Conservation (phyloP, 345 rosid genomes). For the Carallia brachiata region DNA sequence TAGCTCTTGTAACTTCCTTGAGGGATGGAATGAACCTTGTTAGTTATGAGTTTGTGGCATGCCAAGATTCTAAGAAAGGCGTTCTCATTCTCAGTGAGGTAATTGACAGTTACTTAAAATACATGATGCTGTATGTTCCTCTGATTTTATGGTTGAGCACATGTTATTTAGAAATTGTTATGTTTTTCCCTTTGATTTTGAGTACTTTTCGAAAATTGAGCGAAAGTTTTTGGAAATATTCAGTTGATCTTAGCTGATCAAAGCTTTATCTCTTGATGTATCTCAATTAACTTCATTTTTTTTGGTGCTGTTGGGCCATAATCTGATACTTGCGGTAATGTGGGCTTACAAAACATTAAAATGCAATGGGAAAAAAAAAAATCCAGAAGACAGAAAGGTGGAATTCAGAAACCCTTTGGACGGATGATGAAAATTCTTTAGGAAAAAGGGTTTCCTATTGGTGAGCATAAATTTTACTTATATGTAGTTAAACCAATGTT, state of each 20-base stretch:
- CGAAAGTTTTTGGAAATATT: not conserved
- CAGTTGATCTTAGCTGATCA: not conserved
- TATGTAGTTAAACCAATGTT: too few relatives aligned
- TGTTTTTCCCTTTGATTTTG: not conserved
- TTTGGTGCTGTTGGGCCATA: not conserved
- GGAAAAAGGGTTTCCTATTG: too few relatives aligned
- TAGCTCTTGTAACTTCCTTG: constrained; percentile 93
- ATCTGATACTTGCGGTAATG: not conserved
- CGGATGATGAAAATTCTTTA: too few relatives aligned
- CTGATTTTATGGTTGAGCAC: not conserved
- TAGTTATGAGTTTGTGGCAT: constrained; percentile 97
- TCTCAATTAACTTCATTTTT: not conserved
- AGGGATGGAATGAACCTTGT: constrained; percentile 99
- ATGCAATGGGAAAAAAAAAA: not conserved
- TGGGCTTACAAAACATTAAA: not conserved
- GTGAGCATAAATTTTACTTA: too few relatives aligned
- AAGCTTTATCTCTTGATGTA: not conserved
- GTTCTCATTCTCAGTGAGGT: constrained; percentile 99
- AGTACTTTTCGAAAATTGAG: not conserved
- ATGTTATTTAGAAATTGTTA: not conserved
- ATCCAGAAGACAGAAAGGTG: not conserved
- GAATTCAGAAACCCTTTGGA: too few relatives aligned
- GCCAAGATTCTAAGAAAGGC: constrained; percentile 96
- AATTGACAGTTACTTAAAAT: constrained; percentile 25
- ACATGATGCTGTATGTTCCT: not conserved